phyloP scores from a whole-genome alignment of 2,329 filamentous ascomycete genomes.

The Paracoccidioides lutzii region DNA sequence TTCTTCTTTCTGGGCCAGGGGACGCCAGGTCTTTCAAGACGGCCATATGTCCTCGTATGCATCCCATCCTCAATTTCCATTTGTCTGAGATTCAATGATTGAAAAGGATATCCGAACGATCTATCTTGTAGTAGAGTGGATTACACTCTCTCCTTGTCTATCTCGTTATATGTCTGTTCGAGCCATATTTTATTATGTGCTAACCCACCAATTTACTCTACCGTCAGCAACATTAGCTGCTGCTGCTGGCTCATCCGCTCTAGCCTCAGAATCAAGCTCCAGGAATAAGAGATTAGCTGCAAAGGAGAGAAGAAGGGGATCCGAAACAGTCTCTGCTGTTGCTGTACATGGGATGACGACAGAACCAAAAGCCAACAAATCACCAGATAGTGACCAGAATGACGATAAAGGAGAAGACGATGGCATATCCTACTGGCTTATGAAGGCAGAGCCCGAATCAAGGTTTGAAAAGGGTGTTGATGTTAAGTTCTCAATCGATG shows the following conservation, averaged over 20 bases:
- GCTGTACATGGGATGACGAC: background rate
- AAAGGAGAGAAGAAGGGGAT: background rate
- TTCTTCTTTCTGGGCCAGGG: background rate
- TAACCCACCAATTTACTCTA: background rate
- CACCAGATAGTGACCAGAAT: background rate
- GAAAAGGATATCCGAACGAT: background rate
- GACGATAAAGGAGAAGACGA: background rate
- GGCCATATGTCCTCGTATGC: background rate
- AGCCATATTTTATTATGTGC: background rate
- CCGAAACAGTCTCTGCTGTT: background rate
- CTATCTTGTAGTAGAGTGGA: background rate
- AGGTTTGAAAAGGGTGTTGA: slow-evolving; percentile 77
- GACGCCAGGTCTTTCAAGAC: background rate
- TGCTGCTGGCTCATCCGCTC: background rate
- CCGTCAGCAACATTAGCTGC: background rate
- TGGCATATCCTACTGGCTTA: slow-evolving; percentile 54
- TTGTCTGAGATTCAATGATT: background rate
- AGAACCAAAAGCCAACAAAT: background rate
- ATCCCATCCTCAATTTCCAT: background rate
- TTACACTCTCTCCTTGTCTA: background rate
- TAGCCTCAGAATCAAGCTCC: background rate
- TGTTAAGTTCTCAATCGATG: slow-evolving; percentile 89
- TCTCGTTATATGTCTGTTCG: background rate
- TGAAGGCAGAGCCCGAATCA: slow-evolving; percentile 81
- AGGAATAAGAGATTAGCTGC: background rate